Evolutionary conservation across 768 basidiomycete genomes (phyloP).

Genomic region (Cytidiella melzeri): DNA sequence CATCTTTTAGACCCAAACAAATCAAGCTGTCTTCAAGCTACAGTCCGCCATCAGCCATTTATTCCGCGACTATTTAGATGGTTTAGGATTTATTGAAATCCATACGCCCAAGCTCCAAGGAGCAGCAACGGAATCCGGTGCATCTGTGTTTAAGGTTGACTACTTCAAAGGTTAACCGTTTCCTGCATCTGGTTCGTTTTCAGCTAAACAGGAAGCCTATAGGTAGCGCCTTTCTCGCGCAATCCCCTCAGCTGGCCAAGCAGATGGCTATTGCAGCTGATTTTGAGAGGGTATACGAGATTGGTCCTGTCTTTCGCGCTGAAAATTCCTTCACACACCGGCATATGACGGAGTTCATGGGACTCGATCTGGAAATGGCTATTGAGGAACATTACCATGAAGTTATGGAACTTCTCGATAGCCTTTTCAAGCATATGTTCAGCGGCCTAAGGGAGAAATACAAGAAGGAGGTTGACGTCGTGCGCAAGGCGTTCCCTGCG

Average conservation of each 20-base stretch:
- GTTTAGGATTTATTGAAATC: constrained; percentile 83
- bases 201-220: too few species aligned
- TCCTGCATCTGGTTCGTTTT: too few species aligned
- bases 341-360: constrained; percentile 97
- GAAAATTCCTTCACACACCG: constrained; percentile 97
- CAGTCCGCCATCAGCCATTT: constrained; percentile 84
- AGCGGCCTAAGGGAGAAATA: constrained; percentile 71
- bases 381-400: constrained; percentile 99
- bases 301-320: constrained; percentile 94
- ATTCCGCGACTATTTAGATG: constrained; percentile 78
- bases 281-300: constrained; percentile 97
- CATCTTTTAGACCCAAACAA: constrained; percentile 71
- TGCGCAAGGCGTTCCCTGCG: constrained; percentile 85
- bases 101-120: constrained; percentile 97
- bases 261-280: constrained; percentile 99
- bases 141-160: constrained; percentile 94
- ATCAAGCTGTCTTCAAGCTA: constrained; percentile 91
- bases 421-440: constrained; percentile 84
- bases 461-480: constrained; percentile 73
- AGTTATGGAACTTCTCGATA: constrained; percentile 88
- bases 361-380: constrained; percentile 98
- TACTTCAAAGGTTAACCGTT: constrained; percentile 98
- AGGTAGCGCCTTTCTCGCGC: constrained; percentile 91
- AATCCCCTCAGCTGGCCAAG: constrained; percentile 95
- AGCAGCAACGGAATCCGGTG: constrained; percentile 94